Conservation (phyloP, 2,329 filamentous ascomycete genomes). For the Hortaea sp. region DNA sequence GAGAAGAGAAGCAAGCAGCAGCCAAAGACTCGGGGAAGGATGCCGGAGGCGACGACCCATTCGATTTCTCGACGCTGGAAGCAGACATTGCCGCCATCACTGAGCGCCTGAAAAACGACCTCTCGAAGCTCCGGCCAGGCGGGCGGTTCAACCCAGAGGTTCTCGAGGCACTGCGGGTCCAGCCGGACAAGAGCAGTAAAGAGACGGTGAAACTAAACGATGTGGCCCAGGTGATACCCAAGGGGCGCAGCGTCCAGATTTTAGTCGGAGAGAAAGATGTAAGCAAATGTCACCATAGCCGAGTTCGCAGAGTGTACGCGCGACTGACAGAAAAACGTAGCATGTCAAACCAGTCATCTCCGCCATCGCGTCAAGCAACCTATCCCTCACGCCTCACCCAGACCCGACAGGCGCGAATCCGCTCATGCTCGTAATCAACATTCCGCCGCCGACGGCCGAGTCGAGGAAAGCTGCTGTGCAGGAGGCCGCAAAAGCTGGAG, state of each 20-base stretch:
- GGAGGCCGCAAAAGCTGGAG: constrained; percentile 31
- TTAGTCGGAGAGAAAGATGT: constrained; percentile 56
- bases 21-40: constrained; percentile 18
- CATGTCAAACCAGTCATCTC: constrained; percentile 45
- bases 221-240: constrained; percentile 57
- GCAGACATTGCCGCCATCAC: constrained; percentile 45
- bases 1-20: constrained; percentile 19
- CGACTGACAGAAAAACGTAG: constrained; percentile 20
- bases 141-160: constrained; percentile 53
- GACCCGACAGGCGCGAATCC: constrained; percentile 39
- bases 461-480: constrained; percentile 25
- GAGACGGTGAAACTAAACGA: constrained; percentile 48
- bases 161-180: constrained; percentile 52
- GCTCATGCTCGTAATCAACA: constrained; percentile 43
- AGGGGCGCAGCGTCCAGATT: constrained; percentile 52
- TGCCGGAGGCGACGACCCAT: constrained; percentile 41
- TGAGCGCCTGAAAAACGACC: constrained; percentile 48
- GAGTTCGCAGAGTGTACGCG: neutral
- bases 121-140: constrained; percentile 52
- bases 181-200: constrained; percentile 41
- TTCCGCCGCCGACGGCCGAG: constrained; percentile 49
- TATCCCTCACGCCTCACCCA: constrained; percentile 42
- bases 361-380: constrained; percentile 42
- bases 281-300: neutral
- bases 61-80: constrained; percentile 51